Evolutionary conservation across 805 yeast genomes (phyloP), one percentile per base, ranked within the genome.

Genomic region (Yarrowia sp.): DNA sequence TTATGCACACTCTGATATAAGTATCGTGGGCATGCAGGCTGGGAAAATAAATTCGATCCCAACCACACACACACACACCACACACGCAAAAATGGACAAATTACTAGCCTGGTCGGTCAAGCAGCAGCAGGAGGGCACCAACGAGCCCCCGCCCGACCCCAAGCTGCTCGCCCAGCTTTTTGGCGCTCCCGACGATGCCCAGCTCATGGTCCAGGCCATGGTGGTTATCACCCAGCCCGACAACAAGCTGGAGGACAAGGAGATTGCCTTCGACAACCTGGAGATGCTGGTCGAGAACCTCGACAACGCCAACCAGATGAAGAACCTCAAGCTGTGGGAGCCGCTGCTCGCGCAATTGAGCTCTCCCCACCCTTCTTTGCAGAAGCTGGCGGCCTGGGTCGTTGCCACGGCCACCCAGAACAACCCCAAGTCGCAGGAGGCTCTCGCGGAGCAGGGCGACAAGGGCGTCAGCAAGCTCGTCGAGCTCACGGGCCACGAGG

Each of bases 391-490:
- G 0, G 84, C 88, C 63, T 85, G 94, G 35, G 82, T 88, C 39
- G 81, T 92, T 22, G 97, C 96, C 1, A 88, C 93, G 0, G 96
- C 98, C 0, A 96, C 88, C 4, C 99, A 94, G 74, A 94, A 94
- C 72, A 94, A 94, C 72, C 84, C 83, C 3, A 82, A 80, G 63
- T 77, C 91, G 4, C 98, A 91, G 73, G 77, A 79, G 62, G 88
- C 82, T 59, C 86, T 88, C 64, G 72, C 59, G 1, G 60, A 61
- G 38, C 64, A 74, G 10, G 70, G 67, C 9, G 63, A 64, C 3
- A 74, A 74, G 7, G 66, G 49, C 6, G 22, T 77, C 16, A 62
- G 68, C 4, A 66, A 65, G 22, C 65, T 77, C 18, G 61, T 76
- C 59, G 67, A 67, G 27, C 41, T 70, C 16, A 70, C 69, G 21